phyloP scores from a whole-genome alignment of 192 early-diverging fungal species.

The Umbelopsis sp. region DNA sequence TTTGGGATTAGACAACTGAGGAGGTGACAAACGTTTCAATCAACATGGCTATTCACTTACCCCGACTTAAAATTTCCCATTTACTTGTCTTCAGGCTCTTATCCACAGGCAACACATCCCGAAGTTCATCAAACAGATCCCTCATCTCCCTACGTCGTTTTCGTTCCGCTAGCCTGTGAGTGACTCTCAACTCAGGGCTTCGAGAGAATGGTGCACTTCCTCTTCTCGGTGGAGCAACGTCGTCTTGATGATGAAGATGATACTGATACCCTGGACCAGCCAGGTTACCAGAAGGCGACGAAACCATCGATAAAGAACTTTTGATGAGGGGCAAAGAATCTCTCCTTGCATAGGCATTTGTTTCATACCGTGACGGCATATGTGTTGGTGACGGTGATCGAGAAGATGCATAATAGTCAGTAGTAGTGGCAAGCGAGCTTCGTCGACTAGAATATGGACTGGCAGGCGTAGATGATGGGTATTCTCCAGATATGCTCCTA shows the following conservation, averaged over 20 bases:
- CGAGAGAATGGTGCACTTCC: constrained; percentile 59
- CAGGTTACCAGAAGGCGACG: not conserved
- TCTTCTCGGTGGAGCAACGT: not conserved
- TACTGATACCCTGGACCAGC: constrained; percentile 5
- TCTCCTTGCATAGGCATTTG: constrained; percentile 10
- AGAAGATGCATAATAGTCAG: constrained; percentile 21
- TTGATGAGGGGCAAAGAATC: constrained; percentile 12
- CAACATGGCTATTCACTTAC: constrained; percentile 36
- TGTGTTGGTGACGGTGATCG: constrained; percentile 11
- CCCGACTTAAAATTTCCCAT: constrained; percentile 90
- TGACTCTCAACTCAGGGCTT: constrained; percentile 75
- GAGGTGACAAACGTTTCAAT: constrained; percentile 9
- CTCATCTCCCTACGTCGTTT: constrained; percentile 92
- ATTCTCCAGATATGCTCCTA: constrained; percentile 12
- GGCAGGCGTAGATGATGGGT: constrained; percentile 9
- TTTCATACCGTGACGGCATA: constrained; percentile 11
- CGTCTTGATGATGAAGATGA: not conserved
- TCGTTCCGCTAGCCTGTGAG: constrained; percentile 87
- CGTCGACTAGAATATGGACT: constrained; percentile 11
- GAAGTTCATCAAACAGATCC: constrained; percentile 85
- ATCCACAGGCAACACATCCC: constrained; percentile 79
- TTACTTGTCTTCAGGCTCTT: constrained; percentile 84
- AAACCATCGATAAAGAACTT: constrained; percentile 5
- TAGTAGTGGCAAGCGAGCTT: constrained; percentile 6
- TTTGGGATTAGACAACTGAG: constrained; percentile 2